These are phyloP conservation scores for Microcera coccophila DNA, from an alignment of 2,329 filamentous ascomycete species.

Conservation along the genomic window DNA sequence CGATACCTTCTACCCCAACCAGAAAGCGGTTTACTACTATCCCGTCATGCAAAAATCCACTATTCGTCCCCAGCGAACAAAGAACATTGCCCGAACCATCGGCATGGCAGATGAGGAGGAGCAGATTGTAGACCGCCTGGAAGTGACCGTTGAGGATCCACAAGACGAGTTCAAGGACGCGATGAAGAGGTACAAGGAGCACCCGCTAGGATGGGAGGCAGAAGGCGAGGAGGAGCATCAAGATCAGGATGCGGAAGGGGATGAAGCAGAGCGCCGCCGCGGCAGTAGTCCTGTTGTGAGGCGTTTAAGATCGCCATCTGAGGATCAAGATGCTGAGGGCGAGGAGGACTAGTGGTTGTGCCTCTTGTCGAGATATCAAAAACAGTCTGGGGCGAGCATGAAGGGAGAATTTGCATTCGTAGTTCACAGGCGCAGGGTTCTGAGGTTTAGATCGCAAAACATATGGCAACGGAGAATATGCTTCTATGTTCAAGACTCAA, in stretches of 20 bases:
- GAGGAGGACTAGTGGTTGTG: conserved; percentile 39
- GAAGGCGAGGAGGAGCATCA: conserved; percentile 36
- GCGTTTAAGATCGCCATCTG: conserved; percentile 28
- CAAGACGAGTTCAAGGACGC: conserved; percentile 49
- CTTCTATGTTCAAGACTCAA: neutral
- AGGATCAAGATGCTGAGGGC: conserved; percentile 42
- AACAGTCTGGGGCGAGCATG: conserved; percentile 25
- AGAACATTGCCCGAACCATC: conserved; percentile 56
- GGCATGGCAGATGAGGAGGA: conserved; percentile 45
- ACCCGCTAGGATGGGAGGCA: conserved; percentile 49
- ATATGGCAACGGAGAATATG: neutral
- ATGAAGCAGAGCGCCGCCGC: conserved; percentile 15
- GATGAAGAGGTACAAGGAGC: conserved; percentile 50
- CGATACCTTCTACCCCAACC: conserved; percentile 45
- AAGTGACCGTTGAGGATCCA: conserved; percentile 53
- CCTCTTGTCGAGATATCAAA: neutral
- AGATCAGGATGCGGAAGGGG: conserved; percentile 26
- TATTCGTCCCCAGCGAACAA: conserved; percentile 60
- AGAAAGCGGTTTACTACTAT: conserved; percentile 64
- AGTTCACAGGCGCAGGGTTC: neutral
- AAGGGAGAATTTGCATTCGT: conserved; percentile 7
- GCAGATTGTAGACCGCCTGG: conserved; percentile 53
- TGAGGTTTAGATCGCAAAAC: neutral
- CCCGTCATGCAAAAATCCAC: conserved; percentile 62
- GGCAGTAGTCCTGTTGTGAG: conserved; percentile 20